Percentiles rank a stretch among this genome's conserved stretches.
Evolutionary conservation across 2,329 filamentous ascomycete species (phyloP).

Genomic region (Pseudogymnoascus sp.): DNA sequence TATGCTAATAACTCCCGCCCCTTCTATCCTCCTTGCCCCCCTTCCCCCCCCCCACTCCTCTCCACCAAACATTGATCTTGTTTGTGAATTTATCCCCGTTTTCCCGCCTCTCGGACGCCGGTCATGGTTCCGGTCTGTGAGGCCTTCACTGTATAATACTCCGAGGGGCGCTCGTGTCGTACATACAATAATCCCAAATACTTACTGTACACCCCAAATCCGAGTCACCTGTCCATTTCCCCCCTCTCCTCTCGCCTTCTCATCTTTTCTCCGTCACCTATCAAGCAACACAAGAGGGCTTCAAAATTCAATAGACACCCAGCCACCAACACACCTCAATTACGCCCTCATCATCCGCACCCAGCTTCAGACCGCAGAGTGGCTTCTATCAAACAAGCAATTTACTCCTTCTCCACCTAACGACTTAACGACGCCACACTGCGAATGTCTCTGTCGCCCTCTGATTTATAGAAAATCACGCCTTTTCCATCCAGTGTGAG

Average conservation of each 20-base stretch:
- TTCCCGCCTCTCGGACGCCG: background rate
- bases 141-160: background rate
- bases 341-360: background rate
- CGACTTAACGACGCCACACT: conserved; percentile 2
- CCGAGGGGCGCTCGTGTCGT: background rate
- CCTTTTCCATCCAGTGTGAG: conserved; percentile 1
- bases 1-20: background rate
- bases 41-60: background rate
- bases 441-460: conserved; percentile 1
- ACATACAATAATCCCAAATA: background rate
- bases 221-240: background rate
- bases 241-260: background rate
- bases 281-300: background rate
- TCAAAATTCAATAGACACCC: background rate
- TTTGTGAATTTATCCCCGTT: background rate
- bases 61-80: conserved; percentile 3
- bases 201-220: background rate
- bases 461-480: conserved; percentile 9
- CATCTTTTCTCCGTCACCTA: background rate
- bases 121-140: background rate
- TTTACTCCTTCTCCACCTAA: background rate
- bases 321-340: background rate
- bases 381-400: conserved; percentile 5
- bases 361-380: background rate
- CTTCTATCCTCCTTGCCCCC: background rate